Evolutionary conservation across 1,284 basidiomycete genomes (phyloP).

Genomic region (Fomitopsis schrenkii): DNA sequence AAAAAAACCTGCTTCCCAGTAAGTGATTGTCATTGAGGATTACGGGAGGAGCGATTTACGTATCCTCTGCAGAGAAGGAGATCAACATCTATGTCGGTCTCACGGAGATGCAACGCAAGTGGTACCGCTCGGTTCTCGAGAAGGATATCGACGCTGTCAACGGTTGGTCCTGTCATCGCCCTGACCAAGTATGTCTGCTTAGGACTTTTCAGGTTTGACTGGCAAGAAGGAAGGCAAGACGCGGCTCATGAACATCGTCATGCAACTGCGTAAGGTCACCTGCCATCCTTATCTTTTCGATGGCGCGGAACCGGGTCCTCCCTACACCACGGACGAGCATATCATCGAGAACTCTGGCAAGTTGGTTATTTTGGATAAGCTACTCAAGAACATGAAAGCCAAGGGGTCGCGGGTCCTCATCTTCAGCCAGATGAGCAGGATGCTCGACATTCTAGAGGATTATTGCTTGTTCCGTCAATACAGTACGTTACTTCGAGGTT

Average conservation of each 20-base stretch:
- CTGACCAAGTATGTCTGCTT: not conserved
- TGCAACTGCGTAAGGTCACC: conserved; percentile 88
- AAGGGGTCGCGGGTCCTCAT: conserved; percentile 96
- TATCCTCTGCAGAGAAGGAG: conserved; percentile 76
- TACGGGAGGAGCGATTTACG: conserved; percentile 8
- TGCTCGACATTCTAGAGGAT: conserved; percentile 93
- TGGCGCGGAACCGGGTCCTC: conserved; percentile 94
- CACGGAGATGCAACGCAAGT: conserved; percentile 97
- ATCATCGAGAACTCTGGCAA: conserved; percentile 94
- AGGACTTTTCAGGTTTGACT: conserved; percentile 54
- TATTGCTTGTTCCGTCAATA: conserved; percentile 93
- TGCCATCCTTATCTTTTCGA: conserved; percentile 87
- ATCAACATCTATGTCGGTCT: conserved; percentile 99
- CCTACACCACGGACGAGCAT: conserved; percentile 98
- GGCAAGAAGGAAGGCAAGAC: conserved; percentile 99
- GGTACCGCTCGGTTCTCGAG: conserved; percentile 94
- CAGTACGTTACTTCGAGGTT: conserved; percentile 48
- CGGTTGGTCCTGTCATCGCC: conserved; percentile 38
- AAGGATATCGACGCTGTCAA: conserved; percentile 99
- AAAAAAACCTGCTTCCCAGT: conserved; percentile 94
- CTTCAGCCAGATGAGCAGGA: conserved; percentile 97
- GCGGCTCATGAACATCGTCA: conserved; percentile 97
- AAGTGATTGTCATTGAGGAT: conserved; percentile 22
- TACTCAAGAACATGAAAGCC: conserved; percentile 83
- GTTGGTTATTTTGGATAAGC: conserved; percentile 96